phyloP scores from a whole-genome alignment of 2,329 filamentous ascomycete species.

The Plectosphaerella plurivora region DNA sequence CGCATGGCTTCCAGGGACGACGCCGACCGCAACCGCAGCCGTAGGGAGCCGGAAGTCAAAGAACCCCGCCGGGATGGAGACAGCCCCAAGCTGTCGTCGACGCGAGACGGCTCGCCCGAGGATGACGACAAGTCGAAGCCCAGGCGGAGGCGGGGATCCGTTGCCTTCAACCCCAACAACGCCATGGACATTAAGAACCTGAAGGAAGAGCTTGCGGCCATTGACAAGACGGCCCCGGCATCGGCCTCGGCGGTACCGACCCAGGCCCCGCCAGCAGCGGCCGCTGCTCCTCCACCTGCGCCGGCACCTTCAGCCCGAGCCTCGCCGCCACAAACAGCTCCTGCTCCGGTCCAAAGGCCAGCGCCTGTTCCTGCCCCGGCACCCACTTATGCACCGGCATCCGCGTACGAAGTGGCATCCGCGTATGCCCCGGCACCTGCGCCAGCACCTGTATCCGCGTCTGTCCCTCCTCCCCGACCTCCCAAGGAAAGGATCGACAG shows the following conservation, averaged over 20 bases:
- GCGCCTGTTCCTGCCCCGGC: background rate
- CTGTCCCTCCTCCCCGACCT: background rate
- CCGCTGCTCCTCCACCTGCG: too few relatives aligned
- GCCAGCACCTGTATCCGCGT: background rate
- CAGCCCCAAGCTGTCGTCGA: conserved; percentile 18
- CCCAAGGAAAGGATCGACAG: background rate
- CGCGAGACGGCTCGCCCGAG: conserved; percentile 36
- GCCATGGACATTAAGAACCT: conserved; percentile 43
- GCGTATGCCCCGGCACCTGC: background rate
- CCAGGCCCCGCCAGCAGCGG: too few relatives aligned
- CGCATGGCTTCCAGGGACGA: conserved; percentile 11
- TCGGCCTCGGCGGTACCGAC: conserved; percentile 1
- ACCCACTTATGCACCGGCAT: background rate
- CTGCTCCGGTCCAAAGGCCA: conserved; percentile 8
- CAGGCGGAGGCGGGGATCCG: conserved; percentile 27
- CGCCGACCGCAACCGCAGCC: conserved; percentile 21
- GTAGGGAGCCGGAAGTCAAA: conserved; percentile 32
- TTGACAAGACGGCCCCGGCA: conserved; percentile 19
- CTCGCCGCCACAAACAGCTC: background rate
- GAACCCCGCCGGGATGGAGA: conserved; percentile 24
- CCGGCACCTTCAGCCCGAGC: too few relatives aligned
- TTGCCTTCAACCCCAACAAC: conserved; percentile 49
- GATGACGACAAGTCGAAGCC: conserved; percentile 34
- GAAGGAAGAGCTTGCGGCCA: conserved; percentile 44
- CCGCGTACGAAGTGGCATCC: background rate